Conservation (phyloP, 805 yeast genomes). For the Cyberlindnera mrakii region DNA sequence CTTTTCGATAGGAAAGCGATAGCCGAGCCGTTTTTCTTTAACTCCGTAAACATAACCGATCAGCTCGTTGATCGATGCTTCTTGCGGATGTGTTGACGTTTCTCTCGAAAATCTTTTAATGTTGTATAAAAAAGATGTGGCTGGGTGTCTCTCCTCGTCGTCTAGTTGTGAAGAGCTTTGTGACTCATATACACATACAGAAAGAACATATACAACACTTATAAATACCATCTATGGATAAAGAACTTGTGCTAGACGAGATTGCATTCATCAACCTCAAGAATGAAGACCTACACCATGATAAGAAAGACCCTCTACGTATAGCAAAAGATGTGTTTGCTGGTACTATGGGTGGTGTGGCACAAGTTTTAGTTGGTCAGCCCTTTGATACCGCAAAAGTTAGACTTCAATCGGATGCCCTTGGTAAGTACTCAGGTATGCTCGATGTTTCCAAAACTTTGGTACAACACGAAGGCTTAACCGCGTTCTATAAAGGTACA, state of each 20-base stretch:
- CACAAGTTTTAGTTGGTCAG: conserved; percentile 93
- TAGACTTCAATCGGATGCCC: conserved; percentile 80
- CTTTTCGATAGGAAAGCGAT: not conserved
- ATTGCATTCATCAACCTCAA: conserved; percentile 7
- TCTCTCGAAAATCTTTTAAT: too few relatives aligned
- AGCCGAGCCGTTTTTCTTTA: not conserved
- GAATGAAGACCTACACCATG: conserved; percentile 4
- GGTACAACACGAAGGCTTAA: conserved; percentile 70
- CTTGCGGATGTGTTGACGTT: conserved; percentile 5
- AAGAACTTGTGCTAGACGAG: conserved; percentile 9
- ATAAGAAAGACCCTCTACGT: conserved; percentile 13
- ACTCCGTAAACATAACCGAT: conserved; percentile 12
- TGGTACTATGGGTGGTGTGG: conserved; percentile 93
- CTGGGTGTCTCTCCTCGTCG: too few relatives aligned
- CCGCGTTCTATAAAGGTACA: conserved; percentile 91
- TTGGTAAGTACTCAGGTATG: conserved; percentile 69
- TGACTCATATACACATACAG: too few relatives aligned
- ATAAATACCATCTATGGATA: conserved; percentile 7
- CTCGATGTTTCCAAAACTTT: conserved; percentile 72
- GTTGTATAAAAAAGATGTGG: too few relatives aligned
- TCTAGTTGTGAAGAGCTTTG: too few relatives aligned
- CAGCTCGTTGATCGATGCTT: conserved; percentile 14
- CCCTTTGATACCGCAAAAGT: conserved; percentile 96
- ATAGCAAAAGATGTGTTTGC: conserved; percentile 36
- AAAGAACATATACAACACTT: too few relatives aligned